Base-by-base conservation (phyloP, 2,329 filamentous ascomycete genomes). In the Fusarium denticulatum region DNA sequence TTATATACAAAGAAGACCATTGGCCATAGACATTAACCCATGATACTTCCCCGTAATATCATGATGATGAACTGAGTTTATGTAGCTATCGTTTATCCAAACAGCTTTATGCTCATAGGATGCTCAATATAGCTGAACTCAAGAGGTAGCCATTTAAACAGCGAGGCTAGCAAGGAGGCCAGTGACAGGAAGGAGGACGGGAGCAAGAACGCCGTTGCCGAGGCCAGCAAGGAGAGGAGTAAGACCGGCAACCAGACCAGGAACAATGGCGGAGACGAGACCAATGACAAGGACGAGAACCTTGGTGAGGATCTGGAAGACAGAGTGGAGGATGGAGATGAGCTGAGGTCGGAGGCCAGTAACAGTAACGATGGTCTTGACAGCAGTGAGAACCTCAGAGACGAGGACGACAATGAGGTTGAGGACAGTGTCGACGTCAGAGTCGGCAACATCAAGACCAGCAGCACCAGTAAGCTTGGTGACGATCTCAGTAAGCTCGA, bases 181-280 rank as follows among this genome's bases (percentile, higher is more conserved):
- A 49, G 68, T 61, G 40, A 80, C 32, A 20, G 75, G 77, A n/a
- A 72, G 75, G 14, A 80, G 73, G 45, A 80, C 28, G 39, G 78
- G 78, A 43, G 68, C 77, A 15, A 80, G 56, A n/a, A 80, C 40
- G 30, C 69, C 75, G 46, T 66, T 71, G 32, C 75, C 68, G 53
- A 81, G 72, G 16, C 68, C 76, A 47, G 71, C 62, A 18, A 81
- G 77, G 64, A 81, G 69, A 67, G 79, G 79, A 46, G 56, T 60
- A 20, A 80, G 78, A 34, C 57, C 72, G 53, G 69, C 67, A 37
- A 79, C 32, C 28, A 80, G 68, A 14, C 71, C 76, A 47, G 79
- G 77, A n/a, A 79, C 46, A 55, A 78, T 64, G 36, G 45, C 74
- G 24, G 42, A 47, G 15, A 80, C 59, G 34, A 79, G 70, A 36